Base-by-base conservation (phyloP, 2,329 filamentous ascomycete species). In the Diaporthe helianthi region DNA sequence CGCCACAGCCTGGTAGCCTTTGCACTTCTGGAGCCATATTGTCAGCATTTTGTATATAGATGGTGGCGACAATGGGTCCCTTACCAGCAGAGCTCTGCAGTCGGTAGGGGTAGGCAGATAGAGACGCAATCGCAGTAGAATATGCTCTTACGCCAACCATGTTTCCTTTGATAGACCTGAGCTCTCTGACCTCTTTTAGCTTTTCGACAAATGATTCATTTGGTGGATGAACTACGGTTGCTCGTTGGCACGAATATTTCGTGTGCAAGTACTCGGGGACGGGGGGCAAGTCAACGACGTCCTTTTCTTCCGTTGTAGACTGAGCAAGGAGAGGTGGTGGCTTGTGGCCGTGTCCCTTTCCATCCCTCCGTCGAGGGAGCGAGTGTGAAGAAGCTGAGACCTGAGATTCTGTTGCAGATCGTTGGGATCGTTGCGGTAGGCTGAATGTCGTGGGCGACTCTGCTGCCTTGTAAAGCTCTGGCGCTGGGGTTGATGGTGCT, bases 81-180 rank as follows among this genome's bases (percentile, higher is more conserved):
- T 75, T 75, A 85, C 85, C 84, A 73, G 78, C 74, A 22, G 80
- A 72, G 15, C 77, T 79, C 26, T 80, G 78, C 17, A 88, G 71
- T 4, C 61, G 68, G 73, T 84, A 80, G 0, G 94, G 93, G 75
- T 98, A 98, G 0, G 95, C 93, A 4, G 93, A 89, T 22, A 99
- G 79, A 0, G 92, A 83, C 7, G 96, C 93, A 73, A 98, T 97
- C 15, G 92, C 90, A 2, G 92, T 94, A 36, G 92, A 94, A 77
- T 98, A 98, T 0, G 95, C 94, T 60, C 93, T 88, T 0, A 94
- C 89, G 2, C 93, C 93, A 69, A 97, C 89, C 55, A 92, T 85
- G 74, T 98, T 94, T 10, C 89, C 88, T 1, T 86, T 89, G 1
- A 98, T 83, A 19, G 88, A 84, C 26, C 95, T 87, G 2, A 90